A percentile compares a stretch with the other conserved stretches of the same genome.
These are phyloP conservation scores for Marsdenia floribunda DNA, from an alignment of 257 asterid genomes.

Conservation along the genomic window DNA sequence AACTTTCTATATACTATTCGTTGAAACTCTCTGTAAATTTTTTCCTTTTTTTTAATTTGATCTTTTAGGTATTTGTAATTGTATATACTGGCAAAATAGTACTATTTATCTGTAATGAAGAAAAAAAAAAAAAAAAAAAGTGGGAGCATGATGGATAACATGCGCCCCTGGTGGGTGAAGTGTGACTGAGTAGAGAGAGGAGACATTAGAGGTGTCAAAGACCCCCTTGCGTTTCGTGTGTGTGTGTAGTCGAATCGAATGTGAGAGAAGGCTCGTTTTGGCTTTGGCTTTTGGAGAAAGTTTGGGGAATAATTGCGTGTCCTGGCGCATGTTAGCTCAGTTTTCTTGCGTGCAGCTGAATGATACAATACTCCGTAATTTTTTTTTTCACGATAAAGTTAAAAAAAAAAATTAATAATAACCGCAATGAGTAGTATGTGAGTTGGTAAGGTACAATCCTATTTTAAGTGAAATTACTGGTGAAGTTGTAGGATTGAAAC, in stretches of 20 bases:
- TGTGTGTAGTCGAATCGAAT: neutral
- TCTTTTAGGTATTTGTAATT: neutral
- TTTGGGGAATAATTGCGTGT: slow-evolving; percentile 16
- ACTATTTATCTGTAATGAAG: too few species aligned
- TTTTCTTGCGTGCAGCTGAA: neutral
- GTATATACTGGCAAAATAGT: too few species aligned
- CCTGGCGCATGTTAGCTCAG: slow-evolving; percentile 10
- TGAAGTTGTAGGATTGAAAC: too few species aligned
- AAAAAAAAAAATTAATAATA: too few species aligned
- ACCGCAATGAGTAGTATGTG: too few species aligned
- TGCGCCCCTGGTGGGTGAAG: slow-evolving; percentile 16
- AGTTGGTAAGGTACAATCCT: too few species aligned
- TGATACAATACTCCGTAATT: too few species aligned
- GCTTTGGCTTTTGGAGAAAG: slow-evolving; percentile 6
- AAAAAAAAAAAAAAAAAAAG: too few species aligned
- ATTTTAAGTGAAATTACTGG: too few species aligned
- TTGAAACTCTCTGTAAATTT: neutral
- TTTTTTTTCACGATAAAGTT: too few species aligned
- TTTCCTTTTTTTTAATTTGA: neutral
- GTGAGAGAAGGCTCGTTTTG: slow-evolving; percentile 8
- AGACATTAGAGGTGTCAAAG: neutral
- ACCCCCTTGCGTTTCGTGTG: slow-evolving; percentile 17
- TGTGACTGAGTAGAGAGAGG: neutral
- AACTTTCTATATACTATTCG: neutral
- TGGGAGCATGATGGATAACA: neutral